Percentiles rank a stretch among this genome's conserved stretches.
phyloP scores from a whole-genome alignment of 257 asterid genomes.

The Solanum pinnatisectum region DNA sequence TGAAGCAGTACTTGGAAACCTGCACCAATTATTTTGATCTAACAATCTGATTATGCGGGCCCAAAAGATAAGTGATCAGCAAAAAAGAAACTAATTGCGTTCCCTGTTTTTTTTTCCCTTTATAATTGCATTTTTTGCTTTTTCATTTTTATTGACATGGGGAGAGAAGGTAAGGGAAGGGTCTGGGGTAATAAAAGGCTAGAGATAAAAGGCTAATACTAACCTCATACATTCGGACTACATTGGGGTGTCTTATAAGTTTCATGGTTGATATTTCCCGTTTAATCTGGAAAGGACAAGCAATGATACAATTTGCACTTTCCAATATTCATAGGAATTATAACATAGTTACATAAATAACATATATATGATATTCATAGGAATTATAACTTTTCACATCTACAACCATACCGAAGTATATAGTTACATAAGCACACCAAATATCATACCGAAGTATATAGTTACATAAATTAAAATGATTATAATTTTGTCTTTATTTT shows the following conservation, averaged over 20 bases:
- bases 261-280: conserved; percentile 97
- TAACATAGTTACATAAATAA: not conserved
- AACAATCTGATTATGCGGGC: not conserved
- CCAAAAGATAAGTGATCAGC: not conserved
- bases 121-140: not conserved
- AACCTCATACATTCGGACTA: conserved; percentile 89
- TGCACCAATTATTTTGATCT: not conserved
- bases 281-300: conserved; percentile 54
- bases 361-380: not conserved
- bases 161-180: not conserved
- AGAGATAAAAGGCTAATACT: not conserved
- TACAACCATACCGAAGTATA: not conserved
- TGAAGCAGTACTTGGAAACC: not conserved
- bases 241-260: conserved; percentile 83
- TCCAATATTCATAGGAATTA: not conserved
- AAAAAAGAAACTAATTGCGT: not conserved
- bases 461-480: no score
- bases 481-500: no score
- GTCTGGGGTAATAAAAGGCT: not conserved
- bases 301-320: not conserved
- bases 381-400: not conserved
- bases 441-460: no score
- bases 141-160: not conserved
- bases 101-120: not conserved
- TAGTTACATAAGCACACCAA: no score